Percentiles rank a stretch among this genome's conserved stretches.
Conservation (phyloP, 306 rosid species). For the Vigna mungo region DNA sequence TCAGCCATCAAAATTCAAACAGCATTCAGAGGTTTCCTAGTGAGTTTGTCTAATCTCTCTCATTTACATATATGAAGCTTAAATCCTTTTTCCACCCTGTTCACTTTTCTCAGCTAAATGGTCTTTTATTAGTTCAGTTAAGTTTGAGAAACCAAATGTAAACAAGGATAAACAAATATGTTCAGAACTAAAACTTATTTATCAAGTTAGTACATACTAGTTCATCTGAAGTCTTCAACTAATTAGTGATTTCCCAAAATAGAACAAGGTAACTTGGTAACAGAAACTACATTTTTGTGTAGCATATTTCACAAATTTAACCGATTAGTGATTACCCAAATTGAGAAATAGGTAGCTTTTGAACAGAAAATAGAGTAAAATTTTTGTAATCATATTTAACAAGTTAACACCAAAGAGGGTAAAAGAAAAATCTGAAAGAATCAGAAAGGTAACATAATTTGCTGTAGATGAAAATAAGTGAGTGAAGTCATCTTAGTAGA, state of each 20-base stretch:
- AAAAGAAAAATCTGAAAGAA: constrained; percentile 1
- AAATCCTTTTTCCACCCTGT: background rate
- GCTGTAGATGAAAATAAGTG: constrained; percentile 15
- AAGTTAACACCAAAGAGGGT: background rate
- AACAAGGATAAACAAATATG: background rate
- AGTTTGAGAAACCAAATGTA: background rate
- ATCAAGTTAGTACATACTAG: background rate
- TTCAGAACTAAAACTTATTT: constrained; percentile 16
- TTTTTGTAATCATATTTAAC: background rate
- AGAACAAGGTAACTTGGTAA: background rate
- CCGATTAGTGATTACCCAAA: background rate
- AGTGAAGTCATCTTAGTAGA: background rate
- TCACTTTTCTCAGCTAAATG: background rate
- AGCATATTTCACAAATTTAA: constrained; percentile 5
- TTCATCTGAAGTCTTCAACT: constrained; percentile 4
- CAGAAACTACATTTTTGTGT: background rate
- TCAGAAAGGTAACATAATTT: background rate
- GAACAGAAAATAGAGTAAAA: background rate
- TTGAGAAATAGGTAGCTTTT: background rate
- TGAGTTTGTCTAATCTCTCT: constrained; percentile 57
- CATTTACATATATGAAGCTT: background rate
- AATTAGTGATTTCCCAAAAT: constrained; percentile 10
- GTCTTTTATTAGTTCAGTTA: background rate
- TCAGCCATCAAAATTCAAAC: constrained; percentile 82
- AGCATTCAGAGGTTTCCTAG: constrained; percentile 82